Evolutionary conservation across 148 eudicot species (phyloP).

Genomic region (Mesembryanthemum crystallinum): DNA sequence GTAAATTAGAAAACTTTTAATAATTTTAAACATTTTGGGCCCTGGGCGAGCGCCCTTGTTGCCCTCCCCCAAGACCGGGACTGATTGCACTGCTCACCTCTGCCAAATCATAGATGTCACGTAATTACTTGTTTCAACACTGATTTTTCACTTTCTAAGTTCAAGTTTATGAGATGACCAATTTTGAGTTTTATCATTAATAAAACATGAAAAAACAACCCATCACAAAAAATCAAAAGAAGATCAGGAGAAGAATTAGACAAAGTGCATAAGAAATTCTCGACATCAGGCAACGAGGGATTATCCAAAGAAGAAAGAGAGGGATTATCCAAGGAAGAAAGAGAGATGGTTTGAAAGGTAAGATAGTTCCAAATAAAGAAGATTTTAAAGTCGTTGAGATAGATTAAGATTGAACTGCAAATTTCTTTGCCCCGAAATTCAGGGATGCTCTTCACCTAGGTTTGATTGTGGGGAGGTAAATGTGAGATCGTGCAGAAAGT

Average conservation of each 20-base stretch:
- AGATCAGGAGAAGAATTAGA: not conserved
- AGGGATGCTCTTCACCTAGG: not conserved
- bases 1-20: too few species aligned
- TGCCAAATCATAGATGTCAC: not conserved
- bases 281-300: too few species aligned
- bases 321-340: not conserved
- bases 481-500: not conserved
- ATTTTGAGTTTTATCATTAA: not conserved
- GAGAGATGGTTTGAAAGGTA: not conserved
- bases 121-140: not conserved
- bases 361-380: not conserved
- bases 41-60: too few species aligned
- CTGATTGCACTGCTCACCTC: not conserved
- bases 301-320: not conserved
- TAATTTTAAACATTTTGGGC: too few species aligned
- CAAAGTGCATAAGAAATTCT: not conserved
- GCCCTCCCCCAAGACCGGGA: not conserved
- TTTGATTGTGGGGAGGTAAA: not conserved
- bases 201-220: not conserved
- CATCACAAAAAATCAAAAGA: not conserved
- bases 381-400: not conserved
- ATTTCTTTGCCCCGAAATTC: not conserved
- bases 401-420: not conserved
- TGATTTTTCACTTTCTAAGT: not conserved
- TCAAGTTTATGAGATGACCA: not conserved